Percentiles rank a stretch among this genome's conserved stretches.
Evolutionary conservation across 345 rosid species (phyloP).

Genomic region (Aegle marmelos): DNA sequence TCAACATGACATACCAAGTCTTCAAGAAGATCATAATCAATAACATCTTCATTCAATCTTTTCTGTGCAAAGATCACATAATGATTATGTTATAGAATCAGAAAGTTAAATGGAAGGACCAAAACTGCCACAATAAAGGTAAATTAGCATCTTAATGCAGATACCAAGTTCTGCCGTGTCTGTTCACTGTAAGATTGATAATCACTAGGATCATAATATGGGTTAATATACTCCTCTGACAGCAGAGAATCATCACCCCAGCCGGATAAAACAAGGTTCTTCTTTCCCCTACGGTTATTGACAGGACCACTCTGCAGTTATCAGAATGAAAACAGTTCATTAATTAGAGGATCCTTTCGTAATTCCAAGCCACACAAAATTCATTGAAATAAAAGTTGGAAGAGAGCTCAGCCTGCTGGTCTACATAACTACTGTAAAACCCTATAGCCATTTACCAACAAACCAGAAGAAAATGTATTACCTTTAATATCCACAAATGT

Average conservation of each 20-base stretch:
- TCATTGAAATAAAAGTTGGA: not conserved
- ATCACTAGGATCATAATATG: conserved; percentile 50
- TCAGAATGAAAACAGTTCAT: not conserved
- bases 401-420: not conserved
- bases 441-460: not conserved
- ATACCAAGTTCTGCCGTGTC: conserved; percentile 76
- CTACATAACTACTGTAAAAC: not conserved
- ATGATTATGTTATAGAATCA: conserved; percentile 10
- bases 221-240: conserved; percentile 66
- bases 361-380: not conserved
- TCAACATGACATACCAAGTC: conserved; percentile 83
- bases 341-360: not conserved
- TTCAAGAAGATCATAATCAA: conserved; percentile 91
- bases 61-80: conserved; percentile 41
- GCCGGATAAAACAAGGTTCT: conserved; percentile 86
- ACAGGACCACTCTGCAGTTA: conserved; percentile 64
- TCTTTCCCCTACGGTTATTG: conserved; percentile 75
- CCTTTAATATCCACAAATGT: not conserved
- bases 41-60: conserved; percentile 76
- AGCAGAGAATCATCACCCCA: conserved; percentile 92
- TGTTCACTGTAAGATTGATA: conserved; percentile 67
- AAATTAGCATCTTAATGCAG: conserved; percentile 14
- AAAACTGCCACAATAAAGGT: not conserved
- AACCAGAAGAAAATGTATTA: not conserved
- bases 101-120: conserved; percentile 13